A percentile compares a stretch with the other conserved stretches of the same genome.
These are phyloP conservation scores for Pseudogymnoascus sp. DNA, from an alignment of 2,329 filamentous ascomycete genomes.

Conservation along the genomic window DNA sequence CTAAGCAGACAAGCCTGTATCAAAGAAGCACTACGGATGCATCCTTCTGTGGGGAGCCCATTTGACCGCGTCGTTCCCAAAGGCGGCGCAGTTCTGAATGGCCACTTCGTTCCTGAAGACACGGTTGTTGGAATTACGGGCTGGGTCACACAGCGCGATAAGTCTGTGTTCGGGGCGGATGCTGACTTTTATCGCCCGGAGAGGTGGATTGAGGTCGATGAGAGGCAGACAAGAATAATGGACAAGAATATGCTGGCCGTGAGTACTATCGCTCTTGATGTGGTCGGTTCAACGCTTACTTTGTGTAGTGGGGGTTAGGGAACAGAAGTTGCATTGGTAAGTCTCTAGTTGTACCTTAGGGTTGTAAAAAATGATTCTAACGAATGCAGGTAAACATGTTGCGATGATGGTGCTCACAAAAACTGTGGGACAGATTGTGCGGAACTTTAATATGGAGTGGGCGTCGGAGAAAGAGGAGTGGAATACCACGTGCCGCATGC, in stretches of 20 bases:
- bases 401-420: conserved; percentile 3
- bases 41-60: conserved; percentile 5
- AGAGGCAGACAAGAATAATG: background rate
- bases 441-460: background rate
- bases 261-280: background rate
- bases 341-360: background rate
- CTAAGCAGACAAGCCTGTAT: conserved; percentile 9
- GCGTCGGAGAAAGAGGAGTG: background rate
- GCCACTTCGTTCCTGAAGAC: conserved; percentile 4
- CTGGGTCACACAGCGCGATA: conserved; percentile 25
- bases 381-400: background rate
- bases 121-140: conserved; percentile 10
- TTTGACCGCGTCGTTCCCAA: conserved; percentile 9
- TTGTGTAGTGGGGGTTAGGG: background rate
- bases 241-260: background rate
- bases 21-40: conserved; percentile 11
- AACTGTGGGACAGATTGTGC: background rate
- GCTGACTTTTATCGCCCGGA: conserved; percentile 33
- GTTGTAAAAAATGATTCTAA: background rate
- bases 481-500: background rate
- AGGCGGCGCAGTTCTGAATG: conserved; percentile 10
- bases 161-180: conserved; percentile 29
- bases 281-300: background rate
- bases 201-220: conserved; percentile 31
- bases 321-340: background rate